These are phyloP conservation scores for Acer yangbiense DNA, from an alignment of 345 rosid genomes.

Conservation along the genomic window DNA sequence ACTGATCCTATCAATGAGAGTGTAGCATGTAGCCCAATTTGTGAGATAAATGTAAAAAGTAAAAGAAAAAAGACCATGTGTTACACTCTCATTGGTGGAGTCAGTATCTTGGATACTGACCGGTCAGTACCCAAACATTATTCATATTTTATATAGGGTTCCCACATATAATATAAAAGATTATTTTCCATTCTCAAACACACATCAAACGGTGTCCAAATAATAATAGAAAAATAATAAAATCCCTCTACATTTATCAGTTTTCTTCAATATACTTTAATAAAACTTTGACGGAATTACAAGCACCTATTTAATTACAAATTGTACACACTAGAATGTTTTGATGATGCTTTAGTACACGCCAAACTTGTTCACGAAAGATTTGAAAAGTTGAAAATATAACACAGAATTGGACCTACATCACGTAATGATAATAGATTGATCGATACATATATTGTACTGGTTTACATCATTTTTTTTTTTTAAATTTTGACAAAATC, in stretches of 20 bases:
- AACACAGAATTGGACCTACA: not conserved
- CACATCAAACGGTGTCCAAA: not conserved
- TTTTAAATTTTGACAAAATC: not conserved
- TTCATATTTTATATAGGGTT: too few species aligned
- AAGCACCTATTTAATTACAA: not conserved
- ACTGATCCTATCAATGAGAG: too few species aligned
- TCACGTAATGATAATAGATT: not conserved
- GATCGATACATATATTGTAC: not conserved
- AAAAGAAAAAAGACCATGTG: too few species aligned
- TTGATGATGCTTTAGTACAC: not conserved
- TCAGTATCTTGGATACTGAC: too few species aligned
- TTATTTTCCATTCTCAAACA: too few species aligned
- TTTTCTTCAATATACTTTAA: not conserved
- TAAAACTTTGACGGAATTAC: not conserved
- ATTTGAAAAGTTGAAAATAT: not conserved
- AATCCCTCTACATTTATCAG: not conserved
- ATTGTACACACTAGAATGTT: not conserved
- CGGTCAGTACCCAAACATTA: too few species aligned
- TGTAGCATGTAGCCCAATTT: too few species aligned
- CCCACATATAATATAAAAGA: too few species aligned
- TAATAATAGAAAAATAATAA: too few species aligned
- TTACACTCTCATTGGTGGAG: too few species aligned
- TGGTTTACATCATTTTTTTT: not conserved
- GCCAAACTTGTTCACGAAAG: not conserved
- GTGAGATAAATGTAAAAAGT: too few species aligned